A percentile compares a stretch with the other conserved stretches of the same genome.
These are phyloP conservation scores for Saccharum officinarum DNA, from an alignment of 176 grass and related monocot species.

Conservation along the genomic window DNA sequence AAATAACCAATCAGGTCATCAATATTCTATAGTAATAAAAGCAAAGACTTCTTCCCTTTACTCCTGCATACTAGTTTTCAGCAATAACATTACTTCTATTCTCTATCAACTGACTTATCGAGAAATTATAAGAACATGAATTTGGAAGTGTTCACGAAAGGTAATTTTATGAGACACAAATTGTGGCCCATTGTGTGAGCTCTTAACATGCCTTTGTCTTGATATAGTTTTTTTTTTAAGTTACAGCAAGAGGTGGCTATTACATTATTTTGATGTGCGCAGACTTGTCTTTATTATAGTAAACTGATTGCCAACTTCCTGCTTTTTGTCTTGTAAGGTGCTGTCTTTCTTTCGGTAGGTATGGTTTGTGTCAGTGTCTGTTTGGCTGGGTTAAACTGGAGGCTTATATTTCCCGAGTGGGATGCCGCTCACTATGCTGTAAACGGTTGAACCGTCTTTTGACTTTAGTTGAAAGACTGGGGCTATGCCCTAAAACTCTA, in stretches of 20 bases:
- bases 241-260: neutral
- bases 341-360: too few relatives aligned
- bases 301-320: conserved; percentile 6
- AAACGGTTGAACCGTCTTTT: too few relatives aligned
- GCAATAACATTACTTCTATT: conserved; percentile 24
- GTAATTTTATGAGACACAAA: conserved; percentile 16
- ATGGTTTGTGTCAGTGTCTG: too few relatives aligned
- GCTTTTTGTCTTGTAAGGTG: too few relatives aligned
- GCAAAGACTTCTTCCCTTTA: conserved; percentile 13
- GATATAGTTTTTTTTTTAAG: neutral
- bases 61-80: neutral
- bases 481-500: too few relatives aligned
- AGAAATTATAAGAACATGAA: conserved; percentile 3
- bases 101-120: conserved; percentile 14
- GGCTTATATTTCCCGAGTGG: too few relatives aligned
- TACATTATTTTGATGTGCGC: neutral
- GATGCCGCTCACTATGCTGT: too few relatives aligned
- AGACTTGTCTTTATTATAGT: neutral
- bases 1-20: conserved; percentile 18
- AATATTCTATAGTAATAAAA: conserved; percentile 16
- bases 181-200: neutral
- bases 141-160: neutral
- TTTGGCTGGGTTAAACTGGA: too few relatives aligned
- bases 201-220: neutral
- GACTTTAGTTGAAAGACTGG: too few relatives aligned